Percentiles rank a stretch among this genome's conserved stretches.
Evolutionary conservation across 148 eudicot species (phyloP).

Genomic region (Rhododendron simsii): DNA sequence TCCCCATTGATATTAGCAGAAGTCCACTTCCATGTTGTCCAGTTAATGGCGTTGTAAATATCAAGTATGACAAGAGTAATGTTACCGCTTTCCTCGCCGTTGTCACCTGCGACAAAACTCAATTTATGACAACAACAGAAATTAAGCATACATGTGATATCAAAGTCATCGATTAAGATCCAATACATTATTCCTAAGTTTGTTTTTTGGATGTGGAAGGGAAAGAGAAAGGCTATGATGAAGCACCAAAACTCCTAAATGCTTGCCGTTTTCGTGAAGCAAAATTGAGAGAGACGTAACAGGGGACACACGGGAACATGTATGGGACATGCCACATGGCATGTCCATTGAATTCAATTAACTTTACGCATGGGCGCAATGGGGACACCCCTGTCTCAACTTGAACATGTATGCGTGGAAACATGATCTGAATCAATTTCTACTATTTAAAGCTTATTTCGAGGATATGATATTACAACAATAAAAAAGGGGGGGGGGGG

Average conservation of each 20-base stretch:
- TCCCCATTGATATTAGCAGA: slow-evolving; percentile 78
- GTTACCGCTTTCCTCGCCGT: slow-evolving; percentile 96
- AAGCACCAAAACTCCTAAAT: not conserved
- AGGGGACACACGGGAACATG: not conserved
- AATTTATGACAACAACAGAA: not conserved
- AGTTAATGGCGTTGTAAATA: slow-evolving; percentile 87
- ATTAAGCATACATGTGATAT: not conserved
- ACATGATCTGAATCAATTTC: not conserved
- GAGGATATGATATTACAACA: not conserved
- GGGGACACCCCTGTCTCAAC: not conserved
- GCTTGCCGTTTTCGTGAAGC: not conserved
- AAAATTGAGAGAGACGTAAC: not conserved
- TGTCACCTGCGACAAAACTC: slow-evolving; percentile 52
- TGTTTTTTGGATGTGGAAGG: not conserved
- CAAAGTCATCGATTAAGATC: not conserved
- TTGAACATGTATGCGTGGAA: not conserved
- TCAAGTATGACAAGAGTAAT: slow-evolving; percentile 72
- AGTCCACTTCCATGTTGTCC: slow-evolving; percentile 78
- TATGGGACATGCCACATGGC: not conserved
- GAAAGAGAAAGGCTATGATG: not conserved
- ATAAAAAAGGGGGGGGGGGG: not conserved
- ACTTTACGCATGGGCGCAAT: not conserved
- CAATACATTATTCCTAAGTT: not conserved
- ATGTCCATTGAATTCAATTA: not conserved
- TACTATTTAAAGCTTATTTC: not conserved